phyloP scores from a whole-genome alignment of 208 protist genomes.

The Leishmania lainsoni region DNA sequence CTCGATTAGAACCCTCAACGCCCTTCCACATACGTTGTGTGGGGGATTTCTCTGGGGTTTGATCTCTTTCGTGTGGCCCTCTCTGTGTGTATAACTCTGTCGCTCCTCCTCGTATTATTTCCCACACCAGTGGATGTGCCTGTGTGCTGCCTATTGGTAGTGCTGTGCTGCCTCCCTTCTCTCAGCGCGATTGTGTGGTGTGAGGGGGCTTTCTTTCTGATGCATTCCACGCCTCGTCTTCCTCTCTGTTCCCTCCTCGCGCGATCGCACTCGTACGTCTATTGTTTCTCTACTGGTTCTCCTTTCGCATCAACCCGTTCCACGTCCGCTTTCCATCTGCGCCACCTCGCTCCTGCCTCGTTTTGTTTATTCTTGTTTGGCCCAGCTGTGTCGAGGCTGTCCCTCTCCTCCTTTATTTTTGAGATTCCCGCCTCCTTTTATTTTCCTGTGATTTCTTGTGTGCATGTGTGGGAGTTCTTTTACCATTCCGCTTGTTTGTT shows the following conservation, averaged over 20 bases:
- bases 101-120: neutral
- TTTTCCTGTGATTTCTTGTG: neutral
- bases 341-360: neutral
- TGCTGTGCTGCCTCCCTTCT: neutral
- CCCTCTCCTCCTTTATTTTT: neutral
- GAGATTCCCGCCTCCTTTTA: neutral
- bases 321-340: neutral
- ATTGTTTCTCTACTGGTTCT: neutral
- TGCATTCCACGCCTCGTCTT: neutral
- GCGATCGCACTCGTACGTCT: neutral
- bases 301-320: neutral
- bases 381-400: neutral
- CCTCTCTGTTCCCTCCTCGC: neutral
- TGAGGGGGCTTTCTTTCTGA: neutral
- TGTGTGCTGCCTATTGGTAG: neutral
- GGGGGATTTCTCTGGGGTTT: neutral
- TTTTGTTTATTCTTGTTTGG: neutral
- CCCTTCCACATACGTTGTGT: neutral
- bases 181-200: neutral
- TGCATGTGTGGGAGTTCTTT: neutral
- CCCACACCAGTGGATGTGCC: neutral
- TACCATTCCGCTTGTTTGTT: neutral
- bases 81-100: no score
- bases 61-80: neutral
- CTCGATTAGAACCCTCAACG: neutral